Base-by-base conservation (phyloP, 495 filamentous ascomycete genomes). In the Emericellopsis terricola region DNA sequence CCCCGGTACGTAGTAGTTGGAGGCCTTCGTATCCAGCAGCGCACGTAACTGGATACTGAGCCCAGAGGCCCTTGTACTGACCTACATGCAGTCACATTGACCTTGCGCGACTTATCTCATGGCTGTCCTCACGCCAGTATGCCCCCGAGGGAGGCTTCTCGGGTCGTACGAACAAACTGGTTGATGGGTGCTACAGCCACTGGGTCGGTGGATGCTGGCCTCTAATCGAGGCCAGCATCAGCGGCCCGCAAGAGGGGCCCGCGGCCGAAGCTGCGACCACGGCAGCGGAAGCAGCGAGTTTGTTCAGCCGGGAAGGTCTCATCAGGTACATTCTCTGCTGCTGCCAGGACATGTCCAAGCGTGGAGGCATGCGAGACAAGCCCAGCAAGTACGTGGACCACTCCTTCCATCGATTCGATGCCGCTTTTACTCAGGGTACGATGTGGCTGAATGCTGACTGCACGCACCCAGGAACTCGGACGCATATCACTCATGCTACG, bases 141-240 rank as follows among this genome's bases (percentile, higher is more conserved):
- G 73, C 70, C 7, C 91, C 89, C 3, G 89, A 96, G 53, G 91
- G 85, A 27, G 89, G 89, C 9, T 79, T 87, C 44, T 71, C 80
- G 11, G 89, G 89, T 38, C 71, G 89, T 41, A 93, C 89, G n/a
- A 94, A 96, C 57, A 97, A 97, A 55, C 65, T 97, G 6, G 86
- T 96, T 15, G 89, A 97, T 54, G 89, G 87, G 31, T 97, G 89
- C 52, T 96, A 97, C 56, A 87, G 80, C 53, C 85, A 92, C 46
- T 97, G 89, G 89, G 79, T 94, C 8, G 89, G 91, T 4, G 80
- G 76, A 19, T 94, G 86, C 53, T 97, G 85, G 76, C 74, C 87
- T 24, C 53, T 97, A 39, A 55, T 96, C 37, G 78, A 93, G 50
- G 85, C 81, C n/a, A 76, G 73, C 31, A 55, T 86, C 24, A 56